Percentiles rank a stretch among this genome's conserved stretches.
phyloP scores from a whole-genome alignment of 805 yeast species.

The Pichia scutulata region DNA sequence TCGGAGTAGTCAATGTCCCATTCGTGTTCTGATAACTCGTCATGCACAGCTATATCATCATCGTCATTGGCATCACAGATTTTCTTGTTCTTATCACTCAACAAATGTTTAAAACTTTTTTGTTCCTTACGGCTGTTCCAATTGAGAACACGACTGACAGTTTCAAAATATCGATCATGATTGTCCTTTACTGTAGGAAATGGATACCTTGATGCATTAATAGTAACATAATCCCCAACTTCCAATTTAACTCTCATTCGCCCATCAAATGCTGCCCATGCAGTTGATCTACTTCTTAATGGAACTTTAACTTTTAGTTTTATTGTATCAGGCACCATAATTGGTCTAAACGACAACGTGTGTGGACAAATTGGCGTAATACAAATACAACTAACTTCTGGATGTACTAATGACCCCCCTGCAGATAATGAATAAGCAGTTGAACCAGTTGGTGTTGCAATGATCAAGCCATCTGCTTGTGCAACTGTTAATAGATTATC shows the following conservation, averaged over 20 bases:
- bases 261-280: constrained; percentile 97
- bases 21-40: constrained; percentile 8
- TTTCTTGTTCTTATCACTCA: constrained; percentile 49
- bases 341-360: constrained; percentile 86
- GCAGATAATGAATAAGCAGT: constrained; percentile 94
- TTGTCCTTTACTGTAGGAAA: constrained; percentile 86
- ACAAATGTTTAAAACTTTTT: constrained; percentile 61
- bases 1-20: constrained; percentile 31
- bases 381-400: constrained; percentile 85
- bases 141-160: constrained; percentile 77
- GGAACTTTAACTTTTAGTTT: constrained; percentile 77
- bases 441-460: constrained; percentile 94
- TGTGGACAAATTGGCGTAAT: constrained; percentile 97
- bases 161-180: constrained; percentile 71
- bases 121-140: constrained; percentile 93
- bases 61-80: constrained; percentile 8
- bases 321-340: constrained; percentile 91
- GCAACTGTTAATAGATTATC: constrained; percentile 78
- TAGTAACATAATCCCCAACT: constrained; percentile 78
- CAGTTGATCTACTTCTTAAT: constrained; percentile 68
- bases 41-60: constrained; percentile 4
- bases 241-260: constrained; percentile 72
- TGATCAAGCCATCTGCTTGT: constrained; percentile 88
- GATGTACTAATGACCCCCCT: constrained; percentile 92
- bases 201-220: constrained; percentile 82